Percentiles rank a stretch among this genome's conserved stretches.
These are phyloP conservation scores for Trichoderma afroharzianum DNA, from an alignment of 2,329 filamentous ascomycete genomes.

Conservation along the genomic window DNA sequence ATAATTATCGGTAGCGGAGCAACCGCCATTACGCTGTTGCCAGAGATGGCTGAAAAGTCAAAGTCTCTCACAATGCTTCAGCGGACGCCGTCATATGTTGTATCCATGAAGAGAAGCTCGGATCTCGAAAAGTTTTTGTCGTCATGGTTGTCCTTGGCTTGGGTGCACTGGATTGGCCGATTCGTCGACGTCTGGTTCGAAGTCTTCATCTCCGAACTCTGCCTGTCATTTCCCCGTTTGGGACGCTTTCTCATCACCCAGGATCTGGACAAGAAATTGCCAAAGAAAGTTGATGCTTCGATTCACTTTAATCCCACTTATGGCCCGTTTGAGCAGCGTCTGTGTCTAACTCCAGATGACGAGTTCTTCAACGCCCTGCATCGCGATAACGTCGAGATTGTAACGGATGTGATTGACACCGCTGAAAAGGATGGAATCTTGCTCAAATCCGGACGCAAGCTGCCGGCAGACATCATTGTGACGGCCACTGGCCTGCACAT, in stretches of 20 bases:
- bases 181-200: constrained; percentile 47
- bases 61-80: constrained; percentile 74
- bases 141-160: constrained; percentile 43
- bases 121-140: constrained; percentile 36
- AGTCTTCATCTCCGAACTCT: constrained; percentile 37
- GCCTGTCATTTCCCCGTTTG: constrained; percentile 26
- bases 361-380: constrained; percentile 54
- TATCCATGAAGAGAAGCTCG: constrained; percentile 48
- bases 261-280: constrained; percentile 48
- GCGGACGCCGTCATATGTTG: constrained; percentile 69
- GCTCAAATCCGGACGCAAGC: constrained; percentile 44
- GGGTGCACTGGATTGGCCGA: constrained; percentile 46
- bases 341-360: constrained; percentile 62
- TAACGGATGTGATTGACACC: constrained; percentile 51
- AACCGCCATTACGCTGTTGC: constrained; percentile 74
- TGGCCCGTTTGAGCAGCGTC: constrained; percentile 68
- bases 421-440: constrained; percentile 47
- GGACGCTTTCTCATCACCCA: constrained; percentile 36
- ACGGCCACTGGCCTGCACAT: constrained; percentile 66
- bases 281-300: constrained; percentile 50
- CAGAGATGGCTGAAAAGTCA: constrained; percentile 62
- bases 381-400: constrained; percentile 42
- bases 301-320: constrained; percentile 64
- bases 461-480: constrained; percentile 64
- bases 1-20: constrained; percentile 75